Evolutionary conservation across 2,329 filamentous ascomycete genomes (phyloP).

Genomic region (Sclerotinia borealis): DNA sequence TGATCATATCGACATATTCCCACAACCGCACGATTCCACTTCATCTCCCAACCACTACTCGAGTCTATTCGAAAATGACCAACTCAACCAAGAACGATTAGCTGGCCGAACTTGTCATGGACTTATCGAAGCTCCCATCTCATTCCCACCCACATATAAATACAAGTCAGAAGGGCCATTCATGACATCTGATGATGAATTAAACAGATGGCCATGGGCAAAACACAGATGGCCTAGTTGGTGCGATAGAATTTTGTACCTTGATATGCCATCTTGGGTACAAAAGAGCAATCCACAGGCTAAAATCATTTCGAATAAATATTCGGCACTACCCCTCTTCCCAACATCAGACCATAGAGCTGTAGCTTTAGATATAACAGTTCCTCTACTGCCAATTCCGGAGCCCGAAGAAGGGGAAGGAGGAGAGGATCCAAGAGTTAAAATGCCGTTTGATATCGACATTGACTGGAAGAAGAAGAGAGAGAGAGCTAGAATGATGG

Average conservation of each 20-base stretch:
- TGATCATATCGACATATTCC: conserved; percentile 51
- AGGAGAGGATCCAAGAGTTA: conserved; percentile 35
- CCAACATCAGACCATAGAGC: conserved; percentile 83
- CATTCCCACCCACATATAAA: conserved; percentile 93
- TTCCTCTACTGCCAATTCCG: conserved; percentile 49
- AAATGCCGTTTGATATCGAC: conserved; percentile 53
- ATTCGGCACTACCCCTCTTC: conserved; percentile 71
- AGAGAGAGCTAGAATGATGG: conserved; percentile 48
- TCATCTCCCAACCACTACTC: conserved; percentile 57
- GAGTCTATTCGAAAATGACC: conserved; percentile 66
- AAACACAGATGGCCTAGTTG: conserved; percentile 81
- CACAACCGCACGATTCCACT: conserved; percentile 48
- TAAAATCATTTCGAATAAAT: conserved; percentile 52
- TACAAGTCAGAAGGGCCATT: conserved; percentile 50
- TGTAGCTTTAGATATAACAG: conserved; percentile 63
- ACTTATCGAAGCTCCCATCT: conserved; percentile 65
- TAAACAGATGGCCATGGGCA: conserved; percentile 65
- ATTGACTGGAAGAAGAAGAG: conserved; percentile 49
- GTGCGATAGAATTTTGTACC: conserved; percentile 85
- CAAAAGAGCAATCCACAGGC: conserved; percentile 35
- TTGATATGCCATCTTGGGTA: conserved; percentile 54
- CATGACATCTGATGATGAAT: conserved; percentile 35
- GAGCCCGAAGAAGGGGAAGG: conserved; percentile 32
- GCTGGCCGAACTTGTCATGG: conserved; percentile 71
- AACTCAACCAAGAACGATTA: conserved; percentile 66